Evolutionary conservation across 2,329 filamentous ascomycete species (phyloP).

Genomic region (Fusarium haematococcum): DNA sequence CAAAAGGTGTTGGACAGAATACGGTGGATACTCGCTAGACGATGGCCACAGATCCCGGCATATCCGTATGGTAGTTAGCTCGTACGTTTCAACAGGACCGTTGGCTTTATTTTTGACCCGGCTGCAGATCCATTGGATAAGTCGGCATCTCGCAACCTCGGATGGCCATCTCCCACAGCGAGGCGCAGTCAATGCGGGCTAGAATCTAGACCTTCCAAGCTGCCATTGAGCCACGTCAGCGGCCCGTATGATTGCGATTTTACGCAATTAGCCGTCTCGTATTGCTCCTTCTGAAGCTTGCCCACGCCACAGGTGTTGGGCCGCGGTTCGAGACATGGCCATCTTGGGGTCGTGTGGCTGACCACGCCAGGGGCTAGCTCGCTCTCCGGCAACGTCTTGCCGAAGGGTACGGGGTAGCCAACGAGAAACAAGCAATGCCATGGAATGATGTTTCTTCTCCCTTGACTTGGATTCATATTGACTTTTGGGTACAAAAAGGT

Average conservation of each 20-base stretch:
- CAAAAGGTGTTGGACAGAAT: not conserved
- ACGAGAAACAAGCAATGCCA: not conserved
- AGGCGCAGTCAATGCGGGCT: not conserved
- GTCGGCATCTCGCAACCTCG: not conserved
- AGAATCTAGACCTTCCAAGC: not conserved
- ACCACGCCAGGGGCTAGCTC: not conserved
- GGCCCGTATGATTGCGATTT: not conserved
- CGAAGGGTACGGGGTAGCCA: not conserved
- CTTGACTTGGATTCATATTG: not conserved
- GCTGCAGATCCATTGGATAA: not conserved
- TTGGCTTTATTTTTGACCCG: not conserved
- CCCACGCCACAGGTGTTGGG: not conserved
- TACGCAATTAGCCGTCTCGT: conserved; percentile 5
- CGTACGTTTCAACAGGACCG: not conserved
- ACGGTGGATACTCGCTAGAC: not conserved
- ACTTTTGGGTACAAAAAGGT: not conserved
- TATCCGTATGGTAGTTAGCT: not conserved
- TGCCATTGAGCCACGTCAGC: not conserved
- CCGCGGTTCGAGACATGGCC: not conserved
- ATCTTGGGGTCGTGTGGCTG: not conserved
- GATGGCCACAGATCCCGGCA: not conserved
- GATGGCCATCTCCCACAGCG: not conserved
- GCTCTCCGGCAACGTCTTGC: not conserved
- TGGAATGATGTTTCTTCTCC: not conserved
- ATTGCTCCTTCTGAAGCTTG: not conserved